These are phyloP conservation scores for Talaromyces nanjingensis DNA, from an alignment of 495 filamentous ascomycete species.

Conservation along the genomic window DNA sequence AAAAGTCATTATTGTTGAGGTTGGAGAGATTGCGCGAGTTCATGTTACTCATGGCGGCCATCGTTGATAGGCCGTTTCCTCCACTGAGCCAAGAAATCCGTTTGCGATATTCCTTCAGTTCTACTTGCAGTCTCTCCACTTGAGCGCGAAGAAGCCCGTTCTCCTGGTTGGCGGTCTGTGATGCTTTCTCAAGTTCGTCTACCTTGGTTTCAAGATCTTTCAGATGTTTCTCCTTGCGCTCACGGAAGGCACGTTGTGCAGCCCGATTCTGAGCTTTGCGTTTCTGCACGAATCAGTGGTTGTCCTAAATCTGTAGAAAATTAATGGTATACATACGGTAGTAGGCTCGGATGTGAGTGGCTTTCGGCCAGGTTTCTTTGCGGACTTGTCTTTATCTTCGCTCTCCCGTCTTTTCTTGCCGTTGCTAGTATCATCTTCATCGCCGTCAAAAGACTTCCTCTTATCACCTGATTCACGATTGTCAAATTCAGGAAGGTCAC, in stretches of 20 bases:
- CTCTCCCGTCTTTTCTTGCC: slow-evolving; percentile 76
- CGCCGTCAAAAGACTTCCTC: slow-evolving; percentile 74
- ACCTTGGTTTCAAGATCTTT: slow-evolving; percentile 96
- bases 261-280: slow-evolving; percentile 98
- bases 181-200: slow-evolving; percentile 80
- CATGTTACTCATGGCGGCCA: slow-evolving; percentile 33
- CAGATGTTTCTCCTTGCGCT: slow-evolving; percentile 95
- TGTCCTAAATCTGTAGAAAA: slow-evolving; percentile 7
- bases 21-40: slow-evolving; percentile 34
- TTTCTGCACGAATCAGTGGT: slow-evolving; percentile 63
- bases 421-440: slow-evolving; percentile 61
- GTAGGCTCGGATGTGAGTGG: slow-evolving; percentile 92
- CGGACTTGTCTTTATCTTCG: slow-evolving; percentile 65
- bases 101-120: slow-evolving; percentile 86
- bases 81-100: slow-evolving; percentile 58
- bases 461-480: slow-evolving; percentile 52
- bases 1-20: slow-evolving; percentile 72
- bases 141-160: slow-evolving; percentile 78
- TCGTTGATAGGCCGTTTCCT: slow-evolving; percentile 37
- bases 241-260: slow-evolving; percentile 92
- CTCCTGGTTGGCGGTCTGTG: slow-evolving; percentile 75
- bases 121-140: slow-evolving; percentile 77
- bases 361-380: slow-evolving; percentile 96
- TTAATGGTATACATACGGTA: slow-evolving; percentile 56
- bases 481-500: slow-evolving; percentile 56